Base-by-base conservation (phyloP, 192 early-diverging fungal genomes). In the Podila verticillata region DNA sequence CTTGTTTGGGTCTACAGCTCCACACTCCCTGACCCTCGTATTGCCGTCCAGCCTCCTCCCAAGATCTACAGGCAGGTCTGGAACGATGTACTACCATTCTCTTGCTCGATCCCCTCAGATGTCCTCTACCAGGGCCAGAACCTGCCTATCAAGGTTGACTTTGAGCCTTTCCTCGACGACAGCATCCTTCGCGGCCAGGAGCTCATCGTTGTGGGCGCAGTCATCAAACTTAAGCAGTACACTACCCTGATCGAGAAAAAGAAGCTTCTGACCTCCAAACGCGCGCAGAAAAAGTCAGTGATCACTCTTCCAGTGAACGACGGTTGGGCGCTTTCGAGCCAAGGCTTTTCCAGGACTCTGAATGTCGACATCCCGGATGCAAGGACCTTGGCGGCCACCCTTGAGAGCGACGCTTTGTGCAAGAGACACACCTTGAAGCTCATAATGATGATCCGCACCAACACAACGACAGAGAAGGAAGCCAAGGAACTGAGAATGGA, bases 211-310 rank as follows among this genome's bases (percentile, higher is more conserved):
- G 59, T 56, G 12, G 63, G 70, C 29, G 75, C 69, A 2, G 28
- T 51, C 2, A 59, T 80, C 15, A 80, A 72, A 58, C 19, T 80
- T 60, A 80, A 80, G 56, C 75, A 80, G 24, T 80, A 80, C 20
- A 80, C 70, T 6, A 58, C 49, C 1, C 24, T 72, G 20, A 36
- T 54, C 9, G 75, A 80, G 39, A 57, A 44, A 58, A 68, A 56
- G 31, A 32, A 48, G 0, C 24, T 64, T 2, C 10, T 44, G 10
- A 57, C 56, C 20, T 68, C 15, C 10, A 66, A 28, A 48, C 60
- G 60, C 30, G 71, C 70, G 24, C 61, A 78, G 12, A 71, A 70
- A 26, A 78, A 78, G 39, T 36, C 35, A 0, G 61, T 78, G 0
- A 26, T 78, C 24, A 39, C 20, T 30, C 44, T 78, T 12, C 68